Conservation (phyloP, 2,329 filamentous ascomycete species). For the Fusarium verticillioides region DNA sequence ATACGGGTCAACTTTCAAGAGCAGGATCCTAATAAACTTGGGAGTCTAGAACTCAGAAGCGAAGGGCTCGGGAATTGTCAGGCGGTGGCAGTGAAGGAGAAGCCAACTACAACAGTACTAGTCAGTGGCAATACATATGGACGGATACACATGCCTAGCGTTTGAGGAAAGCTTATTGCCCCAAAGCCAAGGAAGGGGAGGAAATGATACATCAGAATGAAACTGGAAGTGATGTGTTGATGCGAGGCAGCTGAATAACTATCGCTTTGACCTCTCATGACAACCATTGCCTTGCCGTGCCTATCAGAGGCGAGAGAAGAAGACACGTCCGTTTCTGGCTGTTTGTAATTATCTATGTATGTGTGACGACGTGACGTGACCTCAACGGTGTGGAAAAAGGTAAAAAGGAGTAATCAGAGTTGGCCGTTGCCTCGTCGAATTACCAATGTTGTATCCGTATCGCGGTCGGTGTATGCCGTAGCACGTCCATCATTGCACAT, state of each 20-base stretch:
- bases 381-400: neutral
- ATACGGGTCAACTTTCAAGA: neutral
- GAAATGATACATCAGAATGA: neutral
- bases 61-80: neutral
- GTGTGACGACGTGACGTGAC: neutral
- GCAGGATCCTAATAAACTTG: neutral
- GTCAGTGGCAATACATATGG: constrained; percentile 10
- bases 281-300: neutral
- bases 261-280: neutral
- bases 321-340: constrained; percentile 19
- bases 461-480: constrained; percentile 8
- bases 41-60: constrained; percentile 27
- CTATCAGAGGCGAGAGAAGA: neutral
- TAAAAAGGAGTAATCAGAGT: constrained; percentile 21
- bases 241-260: neutral
- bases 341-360: neutral
- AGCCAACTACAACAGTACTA: neutral
- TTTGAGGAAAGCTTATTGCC: constrained; percentile 36
- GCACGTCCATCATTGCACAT: constrained; percentile 1
- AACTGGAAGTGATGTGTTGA: neutral
- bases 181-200: constrained; percentile 5
- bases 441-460: neutral
- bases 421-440: constrained; percentile 2
- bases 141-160: constrained; percentile 22
- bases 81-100: constrained; percentile 3